phyloP scores from a whole-genome alignment of 768 basidiomycete genomes.

The Dacryopinax primogenitus region DNA sequence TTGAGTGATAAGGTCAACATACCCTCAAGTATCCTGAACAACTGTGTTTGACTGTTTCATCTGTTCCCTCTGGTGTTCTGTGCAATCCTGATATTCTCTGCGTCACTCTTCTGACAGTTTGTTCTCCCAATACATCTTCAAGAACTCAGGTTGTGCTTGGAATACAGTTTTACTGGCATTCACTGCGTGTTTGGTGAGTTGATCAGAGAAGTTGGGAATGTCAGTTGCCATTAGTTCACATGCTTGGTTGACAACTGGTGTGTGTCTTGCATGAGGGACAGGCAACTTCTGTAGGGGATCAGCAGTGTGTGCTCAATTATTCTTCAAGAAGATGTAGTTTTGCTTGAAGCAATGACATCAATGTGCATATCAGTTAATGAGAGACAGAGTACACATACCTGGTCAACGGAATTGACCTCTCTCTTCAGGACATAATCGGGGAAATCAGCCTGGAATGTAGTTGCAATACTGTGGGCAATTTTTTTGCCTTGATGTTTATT shows the following conservation, averaged over 20 bases:
- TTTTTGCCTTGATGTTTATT: too few relatives aligned
- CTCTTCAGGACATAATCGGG: not conserved
- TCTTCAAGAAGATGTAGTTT: not conserved
- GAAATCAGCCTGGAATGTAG: too few relatives aligned
- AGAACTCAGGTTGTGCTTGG: not conserved
- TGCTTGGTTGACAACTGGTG: not conserved
- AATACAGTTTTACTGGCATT: not conserved
- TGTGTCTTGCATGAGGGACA: not conserved
- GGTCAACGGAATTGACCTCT: not conserved
- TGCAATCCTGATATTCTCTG: too few relatives aligned
- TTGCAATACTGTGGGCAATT: too few relatives aligned
- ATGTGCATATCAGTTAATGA: not conserved
- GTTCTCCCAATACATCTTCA: not conserved
- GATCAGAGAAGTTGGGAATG: not conserved
- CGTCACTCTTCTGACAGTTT: too few relatives aligned
- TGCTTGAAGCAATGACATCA: not conserved
- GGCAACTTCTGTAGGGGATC: not conserved
- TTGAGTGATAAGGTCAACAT: too few relatives aligned
- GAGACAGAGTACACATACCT: not conserved
- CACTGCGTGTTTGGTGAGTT: not conserved
- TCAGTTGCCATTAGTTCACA: not conserved
- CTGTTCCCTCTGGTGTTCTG: too few relatives aligned
- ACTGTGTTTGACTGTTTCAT: too few relatives aligned
- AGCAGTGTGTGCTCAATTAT: not conserved
- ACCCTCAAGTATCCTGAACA: too few relatives aligned